Base-by-base conservation (phyloP, 805 yeast genomes). In the Schwanniomyces occidentalis region DNA sequence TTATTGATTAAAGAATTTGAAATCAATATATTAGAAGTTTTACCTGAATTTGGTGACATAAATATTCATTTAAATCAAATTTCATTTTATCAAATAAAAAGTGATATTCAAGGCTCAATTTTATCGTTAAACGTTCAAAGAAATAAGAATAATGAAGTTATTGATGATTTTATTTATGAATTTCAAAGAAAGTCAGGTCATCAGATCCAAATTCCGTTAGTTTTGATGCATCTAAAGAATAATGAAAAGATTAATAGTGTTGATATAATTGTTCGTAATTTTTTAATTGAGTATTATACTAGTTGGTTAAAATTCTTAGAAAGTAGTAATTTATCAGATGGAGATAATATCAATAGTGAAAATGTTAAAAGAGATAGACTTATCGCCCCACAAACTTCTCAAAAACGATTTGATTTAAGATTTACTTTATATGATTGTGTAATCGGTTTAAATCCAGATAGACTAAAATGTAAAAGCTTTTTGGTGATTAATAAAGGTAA, bases 391-490 rank as follows among this genome's bases (percentile, higher is more conserved):
- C 16, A 30, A 34, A 4, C 10, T 18, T 19, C 22, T 32, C 27
- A 16, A 15, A 35, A 34, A 19, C 40, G 45, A 16, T 40, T 52
- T 8, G 70, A 65, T 26, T 35, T 64, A 15, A 48, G 64, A 24
- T 38, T 71, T 18, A 49, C 59, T 1, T 50, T 78, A 16, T 51
- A 71, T 8, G 84, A 84, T 39, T 74, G 82, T 38, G 65, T 76
- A 0, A 40, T 87, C 21, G 85, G 85, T 0, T 50, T 87, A 16
- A 72, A 67, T 17, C 95, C 96, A 0, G 76, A 77, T 6, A 58
- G 81, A 35, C 52, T 87, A 12, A 46, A 49, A 0, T 69, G 83
- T n/a, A 78, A 79, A 40, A 71, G 80, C 0, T 56, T 68, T 5
- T 32, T 86, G 5, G 60, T 75, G 1, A 39, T 84, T 0, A 65